Base-by-base conservation (phyloP, 2,329 filamentous ascomycete genomes). In the Eurotiales sp. region DNA sequence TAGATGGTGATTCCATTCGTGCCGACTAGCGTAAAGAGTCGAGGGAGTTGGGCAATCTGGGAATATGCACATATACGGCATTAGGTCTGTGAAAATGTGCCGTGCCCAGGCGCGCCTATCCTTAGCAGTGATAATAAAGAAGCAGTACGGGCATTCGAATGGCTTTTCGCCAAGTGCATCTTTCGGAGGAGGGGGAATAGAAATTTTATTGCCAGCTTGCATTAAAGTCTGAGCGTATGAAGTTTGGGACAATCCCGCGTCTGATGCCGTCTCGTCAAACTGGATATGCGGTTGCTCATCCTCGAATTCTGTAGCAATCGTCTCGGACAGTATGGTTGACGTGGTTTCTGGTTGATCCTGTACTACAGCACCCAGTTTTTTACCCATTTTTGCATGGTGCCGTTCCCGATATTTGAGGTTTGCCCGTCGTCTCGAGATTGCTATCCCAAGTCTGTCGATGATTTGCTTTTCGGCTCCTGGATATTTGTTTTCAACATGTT, bases 11-110 rank as follows among this genome's bases (percentile, higher is more conserved):
- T 49, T 53, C 57, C 58, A 62, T 17, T 51, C 27, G n/a, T 46
- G 42, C 19, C 59, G 53, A 25, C 55, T 56, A n/a, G 48, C 52
- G 32, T 62, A 64, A 0, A 60, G 46, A 14, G 42, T 50, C 15
- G 58, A 57, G 0, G 62, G 55, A 0, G 47, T 55, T 0, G 43
- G 3, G 36, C 72, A 74, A 0, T 55, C 46, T 3, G 56, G 27
- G 0, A 60, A 59, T 0, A 71, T 36, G 32, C 72, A 74, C 0
- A 64, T 53, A 25, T 74, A 75, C 0, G 72, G 72, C 8, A 65
- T 60, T 1, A 76, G 53, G 29, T 75, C 72, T 3, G 51, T 49
- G 37, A 69, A 70, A 0, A 76, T 57, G 45, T 75, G 73, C 4
- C 60, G 69, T 53, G 61, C 64, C 71, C 71, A 74, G 0, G 63